Conservation (phyloP, 345 rosid genomes). For the Eucalyptus tenuipes region DNA sequence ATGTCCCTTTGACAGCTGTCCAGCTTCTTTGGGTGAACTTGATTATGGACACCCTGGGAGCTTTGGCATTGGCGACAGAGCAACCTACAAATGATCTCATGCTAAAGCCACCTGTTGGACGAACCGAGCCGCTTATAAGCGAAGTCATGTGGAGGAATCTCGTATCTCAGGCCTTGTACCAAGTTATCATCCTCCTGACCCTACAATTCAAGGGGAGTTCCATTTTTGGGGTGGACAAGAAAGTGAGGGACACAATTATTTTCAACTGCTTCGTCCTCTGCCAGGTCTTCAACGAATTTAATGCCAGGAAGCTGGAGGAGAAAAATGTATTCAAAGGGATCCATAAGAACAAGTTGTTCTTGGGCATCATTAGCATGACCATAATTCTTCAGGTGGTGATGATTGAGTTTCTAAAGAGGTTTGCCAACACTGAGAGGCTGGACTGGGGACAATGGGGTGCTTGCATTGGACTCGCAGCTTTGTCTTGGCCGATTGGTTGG, state of each 20-base stretch:
- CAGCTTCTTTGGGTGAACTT: conserved; percentile 75
- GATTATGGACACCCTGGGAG: conserved; percentile 79
- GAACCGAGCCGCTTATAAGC: conserved; percentile 49
- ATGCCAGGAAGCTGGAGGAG: conserved; percentile 65
- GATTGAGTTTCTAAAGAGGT: conserved; percentile 62
- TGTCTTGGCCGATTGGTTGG: conserved; percentile 72
- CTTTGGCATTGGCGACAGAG: conserved; percentile 63
- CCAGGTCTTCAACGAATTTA: conserved; percentile 79
- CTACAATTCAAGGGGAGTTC: conserved; percentile 58
- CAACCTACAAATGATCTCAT: conserved; percentile 51
- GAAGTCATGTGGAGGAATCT: conserved; percentile 78
- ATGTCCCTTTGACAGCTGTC: conserved; percentile 66
- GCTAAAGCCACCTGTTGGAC: conserved; percentile 50
- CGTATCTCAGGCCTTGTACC: conserved; percentile 52
- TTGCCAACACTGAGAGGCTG: conserved; percentile 68
- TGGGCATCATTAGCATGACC: conserved; percentile 44
- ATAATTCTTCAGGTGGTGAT: conserved; percentile 52
- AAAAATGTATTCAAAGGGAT: conserved; percentile 61
- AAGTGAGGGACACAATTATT: conserved; percentile 51
- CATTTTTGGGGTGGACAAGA: conserved; percentile 31
- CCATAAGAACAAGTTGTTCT: conserved; percentile 49
- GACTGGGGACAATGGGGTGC: conserved; percentile 56
- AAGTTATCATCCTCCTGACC: conserved; percentile 44
- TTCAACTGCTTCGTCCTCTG: conserved; percentile 64
- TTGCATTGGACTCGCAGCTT: conserved; percentile 42